Evolutionary conservation across 495 filamentous ascomycete genomes (phyloP), one percentile per base, ranked within the genome.

Genomic region (Penicillium bovifimosum): DNA sequence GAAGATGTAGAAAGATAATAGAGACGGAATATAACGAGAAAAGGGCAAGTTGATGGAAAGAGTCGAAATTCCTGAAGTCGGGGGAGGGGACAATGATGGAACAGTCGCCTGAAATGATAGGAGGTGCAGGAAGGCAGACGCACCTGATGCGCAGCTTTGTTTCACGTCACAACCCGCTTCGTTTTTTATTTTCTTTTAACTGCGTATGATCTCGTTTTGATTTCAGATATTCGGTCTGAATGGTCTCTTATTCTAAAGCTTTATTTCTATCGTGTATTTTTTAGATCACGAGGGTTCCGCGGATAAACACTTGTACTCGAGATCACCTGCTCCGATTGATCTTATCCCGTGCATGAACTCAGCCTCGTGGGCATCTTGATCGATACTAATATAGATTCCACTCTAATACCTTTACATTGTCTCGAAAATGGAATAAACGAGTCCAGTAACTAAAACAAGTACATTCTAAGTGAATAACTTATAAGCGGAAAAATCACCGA

Each of bases 71-170:
- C 46, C 32, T 28, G n/a, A 36, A 45, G 50, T 52, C 41, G 41
- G 50, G 50, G 50, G 48, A 50, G 48, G 47, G 48, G 48, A 50
- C 46, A 48, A 48, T 40, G 39, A 52, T 62, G 62, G 42, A 57
- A 52, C 41, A 53, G 52, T 32, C 41, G 63, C 63, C 63, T 66
- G 63, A 66, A 66, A 66, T 66, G 63, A 66, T 66, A 66, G 63
- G 63, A 66, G 63, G 63, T 66, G 60, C 60, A 66, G 63, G 63
- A 43, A 55, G 50, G 38, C 63, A 66, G 41, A 56, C 20, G 57
- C 57, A 64, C 63, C 63, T 61, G 61, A 66, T 59, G 63, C 38
- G 63, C 63, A 66, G 53, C 58, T 64, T 64, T 61, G 61, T 64
- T 61, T 66, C 60, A 67, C 42, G 53, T 47, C 53, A 60, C 56